Base-by-base conservation (phyloP, 345 rosid genomes). In the Eucalyptus sp. region DNA sequence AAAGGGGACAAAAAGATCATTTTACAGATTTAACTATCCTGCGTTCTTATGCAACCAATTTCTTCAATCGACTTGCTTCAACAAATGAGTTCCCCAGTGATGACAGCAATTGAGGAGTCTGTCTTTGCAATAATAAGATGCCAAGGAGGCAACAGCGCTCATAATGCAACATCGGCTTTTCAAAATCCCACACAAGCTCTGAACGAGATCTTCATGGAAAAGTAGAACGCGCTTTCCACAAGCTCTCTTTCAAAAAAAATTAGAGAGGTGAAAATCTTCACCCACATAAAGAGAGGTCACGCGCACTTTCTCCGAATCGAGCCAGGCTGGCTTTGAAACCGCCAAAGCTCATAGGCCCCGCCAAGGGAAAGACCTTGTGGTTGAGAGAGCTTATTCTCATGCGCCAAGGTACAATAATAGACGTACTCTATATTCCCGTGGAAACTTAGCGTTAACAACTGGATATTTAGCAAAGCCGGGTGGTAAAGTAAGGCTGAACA, bases 401-500 rank as follows among this genome's bases (percentile, higher is more conserved):
- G 58, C 58, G 20, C 58, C 0, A 62, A 56, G 29, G 62, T 24
- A 56, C 29, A 0, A 25, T 0, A 56, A 56, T 56, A 56, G 62
- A 1, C 29, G 62, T 56, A 56, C 3, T 24, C 62, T 56, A 56
- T 56, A 20, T 20, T 41, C 84, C 84, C 29, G 29, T 41, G 15
- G 84, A 20, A 76, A 41, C 84, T 41, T 41, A 76, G 48, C 48
- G 0, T 41, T 22, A 41, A 11, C 29, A 20, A 3, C 15, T 20
- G 1, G 1, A 76, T 37, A 44, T 76, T 20, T 76, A 76, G 83
- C 5, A 76, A 76, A 41, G 14, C 46, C 4, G 14, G 29, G 29
- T 20, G 48, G 0, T 0, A 37, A 76, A 76, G 48, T 41, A 37
- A 41, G 84, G 84, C 0, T 0, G 0, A 41, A 76, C 83, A 11